Conservation (phyloP, 106 monocot genomes). For the Dendrobium nobile region DNA sequence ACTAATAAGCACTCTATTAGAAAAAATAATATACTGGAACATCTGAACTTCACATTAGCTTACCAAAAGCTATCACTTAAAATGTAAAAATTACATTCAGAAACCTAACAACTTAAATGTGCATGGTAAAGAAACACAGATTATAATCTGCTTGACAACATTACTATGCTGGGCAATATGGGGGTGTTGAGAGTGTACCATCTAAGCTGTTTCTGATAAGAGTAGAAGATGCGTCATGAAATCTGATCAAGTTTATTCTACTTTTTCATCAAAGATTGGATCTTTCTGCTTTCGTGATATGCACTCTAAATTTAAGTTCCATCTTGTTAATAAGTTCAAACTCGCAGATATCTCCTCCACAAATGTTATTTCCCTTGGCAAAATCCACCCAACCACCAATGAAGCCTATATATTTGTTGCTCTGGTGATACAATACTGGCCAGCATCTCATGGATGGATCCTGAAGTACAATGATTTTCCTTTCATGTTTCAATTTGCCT, state of each 20-base stretch:
- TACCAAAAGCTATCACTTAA: not conserved
- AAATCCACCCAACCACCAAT: constrained; percentile 38
- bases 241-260: not conserved
- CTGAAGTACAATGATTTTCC: constrained; percentile 24
- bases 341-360: constrained; percentile 28
- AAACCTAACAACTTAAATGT: not conserved
- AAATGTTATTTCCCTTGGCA: constrained; percentile 15
- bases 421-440: constrained; percentile 36
- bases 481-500: constrained; percentile 7
- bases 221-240: not conserved
- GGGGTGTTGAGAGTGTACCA: not conserved
- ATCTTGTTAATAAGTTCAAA: constrained; percentile 11
- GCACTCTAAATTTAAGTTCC: constrained; percentile 12
- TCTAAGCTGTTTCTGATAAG: not conserved
- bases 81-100: not conserved
- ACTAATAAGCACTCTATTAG: not conserved
- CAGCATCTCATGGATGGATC: constrained; percentile 21
- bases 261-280: not conserved
- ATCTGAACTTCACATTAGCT: not conserved
- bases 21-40: not conserved
- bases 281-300: constrained; percentile 1
- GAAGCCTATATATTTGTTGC: constrained; percentile 21
- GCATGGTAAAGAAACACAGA: not conserved
- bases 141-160: not conserved
- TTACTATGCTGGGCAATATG: not conserved